Conservation (phyloP, 2,329 filamentous ascomycete species). For the Ilyonectria sp. region DNA sequence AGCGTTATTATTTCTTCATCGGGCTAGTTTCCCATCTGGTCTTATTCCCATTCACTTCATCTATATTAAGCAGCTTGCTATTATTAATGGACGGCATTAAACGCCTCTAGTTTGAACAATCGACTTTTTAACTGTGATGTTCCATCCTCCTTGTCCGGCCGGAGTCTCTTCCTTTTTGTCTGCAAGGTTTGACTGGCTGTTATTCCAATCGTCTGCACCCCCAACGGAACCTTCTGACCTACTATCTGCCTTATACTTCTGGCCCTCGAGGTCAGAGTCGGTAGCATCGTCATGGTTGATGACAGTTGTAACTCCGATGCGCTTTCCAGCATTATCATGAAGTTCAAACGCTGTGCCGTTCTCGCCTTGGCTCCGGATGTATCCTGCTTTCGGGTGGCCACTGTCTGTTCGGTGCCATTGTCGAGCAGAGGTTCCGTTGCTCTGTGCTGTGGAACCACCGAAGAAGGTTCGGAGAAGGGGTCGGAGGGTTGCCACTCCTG, state of each 20-base stretch:
- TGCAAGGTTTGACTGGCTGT: conserved; percentile 42
- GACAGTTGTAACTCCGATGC: conserved; percentile 43
- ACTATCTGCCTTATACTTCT: conserved; percentile 32
- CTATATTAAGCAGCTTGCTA: neutral
- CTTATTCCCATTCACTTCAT: no score
- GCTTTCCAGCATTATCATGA: conserved; percentile 20
- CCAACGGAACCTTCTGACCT: conserved; percentile 17
- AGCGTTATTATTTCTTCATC: no score
- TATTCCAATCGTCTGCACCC: conserved; percentile 40
- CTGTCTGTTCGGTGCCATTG: conserved; percentile 41
- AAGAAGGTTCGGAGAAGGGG: conserved; percentile 51
- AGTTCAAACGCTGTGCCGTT: conserved; percentile 31
- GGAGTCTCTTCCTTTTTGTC: conserved; percentile 13
- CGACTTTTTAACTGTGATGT: conserved; percentile 45
- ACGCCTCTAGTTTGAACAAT: conserved; percentile 37
- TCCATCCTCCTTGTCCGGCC: conserved; percentile 36
- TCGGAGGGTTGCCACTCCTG: conserved; percentile 57
- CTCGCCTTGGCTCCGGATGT: conserved; percentile 39
- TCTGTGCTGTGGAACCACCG: conserved; percentile 34
- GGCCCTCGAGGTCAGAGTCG: conserved; percentile 9
- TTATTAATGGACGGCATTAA: neutral
- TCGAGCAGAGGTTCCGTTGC: conserved; percentile 37
- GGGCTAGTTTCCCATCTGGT: no score
- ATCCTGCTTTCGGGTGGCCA: conserved; percentile 34
- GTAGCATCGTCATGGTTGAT: conserved; percentile 37